These are phyloP conservation scores for Apophysomyces ossiformis DNA, from an alignment of 371 early-diverging fungal genomes.

Conservation along the genomic window DNA sequence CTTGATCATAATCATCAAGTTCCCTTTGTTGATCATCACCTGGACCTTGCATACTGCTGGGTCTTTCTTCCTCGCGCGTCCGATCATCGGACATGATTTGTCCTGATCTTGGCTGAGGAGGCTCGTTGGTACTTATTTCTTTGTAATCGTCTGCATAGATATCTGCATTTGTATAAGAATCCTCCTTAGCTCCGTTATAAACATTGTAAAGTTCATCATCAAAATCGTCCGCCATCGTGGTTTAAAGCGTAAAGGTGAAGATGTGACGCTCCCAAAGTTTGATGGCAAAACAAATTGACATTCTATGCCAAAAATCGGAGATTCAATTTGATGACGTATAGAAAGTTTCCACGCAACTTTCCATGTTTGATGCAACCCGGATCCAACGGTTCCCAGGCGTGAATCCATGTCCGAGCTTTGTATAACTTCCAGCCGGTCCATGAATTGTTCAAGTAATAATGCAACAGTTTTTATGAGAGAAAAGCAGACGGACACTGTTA, in stretches of 20 bases:
- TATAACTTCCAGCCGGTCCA: too few species aligned
- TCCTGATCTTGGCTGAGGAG: slow-evolving; percentile 12
- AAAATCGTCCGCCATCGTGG: slow-evolving; percentile 38
- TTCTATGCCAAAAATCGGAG: background rate
- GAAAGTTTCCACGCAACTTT: too few species aligned
- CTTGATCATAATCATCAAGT: slow-evolving; percentile 1
- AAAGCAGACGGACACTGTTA: too few species aligned
- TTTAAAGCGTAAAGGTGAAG: slow-evolving; percentile 2
- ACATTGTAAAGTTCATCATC: slow-evolving; percentile 53
- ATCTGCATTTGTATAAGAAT: slow-evolving; percentile 27
- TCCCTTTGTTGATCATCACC: slow-evolving; percentile 12
- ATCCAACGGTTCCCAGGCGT: too few species aligned
- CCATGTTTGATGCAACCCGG: too few species aligned
- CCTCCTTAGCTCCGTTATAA: slow-evolving; percentile 38
- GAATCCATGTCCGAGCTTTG: too few species aligned
- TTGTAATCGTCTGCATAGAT: slow-evolving; percentile 39
- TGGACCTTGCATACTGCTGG: background rate
- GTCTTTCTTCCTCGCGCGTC: slow-evolving; percentile 1
- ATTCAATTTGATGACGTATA: too few species aligned
- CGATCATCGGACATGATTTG: background rate
- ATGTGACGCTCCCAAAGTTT: background rate
- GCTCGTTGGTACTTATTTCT: slow-evolving; percentile 19
- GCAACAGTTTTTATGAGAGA: too few species aligned
- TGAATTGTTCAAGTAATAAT: too few species aligned
- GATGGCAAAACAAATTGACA: background rate